phyloP scores from a whole-genome alignment of 441 rosid species.

The Bruguiera hainesii region DNA sequence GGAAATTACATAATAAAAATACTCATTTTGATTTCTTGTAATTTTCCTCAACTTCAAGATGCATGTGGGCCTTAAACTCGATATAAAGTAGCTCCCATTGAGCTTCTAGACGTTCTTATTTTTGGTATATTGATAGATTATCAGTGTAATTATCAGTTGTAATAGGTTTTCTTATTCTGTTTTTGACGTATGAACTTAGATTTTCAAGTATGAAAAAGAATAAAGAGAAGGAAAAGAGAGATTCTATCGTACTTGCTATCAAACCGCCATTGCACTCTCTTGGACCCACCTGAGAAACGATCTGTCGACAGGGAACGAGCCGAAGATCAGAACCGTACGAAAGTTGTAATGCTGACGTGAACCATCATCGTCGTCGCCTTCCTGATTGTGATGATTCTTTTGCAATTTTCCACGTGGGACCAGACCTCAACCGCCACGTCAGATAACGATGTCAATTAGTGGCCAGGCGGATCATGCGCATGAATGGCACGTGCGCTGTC shows the following conservation, averaged over 20 bases:
- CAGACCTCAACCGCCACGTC: slow-evolving; percentile 11
- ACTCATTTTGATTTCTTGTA: too few species aligned
- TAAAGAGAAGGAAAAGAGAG: background rate
- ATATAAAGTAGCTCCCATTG: too few species aligned
- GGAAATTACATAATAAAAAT: too few species aligned
- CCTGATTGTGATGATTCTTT: too few species aligned
- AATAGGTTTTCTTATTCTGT: too few species aligned
- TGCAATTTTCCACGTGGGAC: background rate
- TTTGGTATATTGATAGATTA: too few species aligned
- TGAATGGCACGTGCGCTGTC: slow-evolving; percentile 6
- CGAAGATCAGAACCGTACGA: slow-evolving; percentile 18
- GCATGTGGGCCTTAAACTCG: too few species aligned
- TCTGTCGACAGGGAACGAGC: slow-evolving; percentile 1
- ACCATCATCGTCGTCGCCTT: background rate
- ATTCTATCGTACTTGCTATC: background rate
- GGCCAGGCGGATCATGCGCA: background rate
- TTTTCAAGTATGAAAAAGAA: too few species aligned
- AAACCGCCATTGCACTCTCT: background rate
- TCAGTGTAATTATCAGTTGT: too few species aligned
- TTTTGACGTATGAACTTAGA: too few species aligned
- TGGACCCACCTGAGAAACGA: background rate
- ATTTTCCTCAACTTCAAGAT: too few species aligned
- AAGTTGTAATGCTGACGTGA: background rate
- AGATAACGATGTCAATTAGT: background rate
- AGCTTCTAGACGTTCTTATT: too few species aligned